These are phyloP conservation scores for Saccharum spontaneum DNA, from an alignment of 176 grass and related monocot genomes.

Conservation along the genomic window DNA sequence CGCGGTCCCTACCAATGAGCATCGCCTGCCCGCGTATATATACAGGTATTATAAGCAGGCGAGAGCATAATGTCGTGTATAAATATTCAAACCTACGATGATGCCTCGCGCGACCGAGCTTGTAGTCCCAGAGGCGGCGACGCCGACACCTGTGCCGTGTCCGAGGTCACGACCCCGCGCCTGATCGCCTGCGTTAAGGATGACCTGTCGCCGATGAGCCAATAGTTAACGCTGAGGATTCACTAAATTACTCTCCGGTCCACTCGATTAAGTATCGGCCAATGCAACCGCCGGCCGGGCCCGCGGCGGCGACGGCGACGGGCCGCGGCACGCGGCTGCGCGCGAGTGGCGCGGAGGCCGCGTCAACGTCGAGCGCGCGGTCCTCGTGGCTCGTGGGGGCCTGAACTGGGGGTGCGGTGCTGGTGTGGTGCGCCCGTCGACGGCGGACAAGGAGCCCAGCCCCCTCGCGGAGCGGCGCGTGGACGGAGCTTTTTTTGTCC, in stretches of 20 bases:
- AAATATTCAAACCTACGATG: background rate
- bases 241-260: background rate
- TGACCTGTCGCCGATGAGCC: conserved; percentile 14
- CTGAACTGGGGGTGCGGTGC: background rate
- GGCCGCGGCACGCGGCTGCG: conserved; percentile 23
- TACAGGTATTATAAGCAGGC: background rate
- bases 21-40: background rate
- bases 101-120: conserved; percentile 11
- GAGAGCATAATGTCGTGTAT: background rate
- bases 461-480: conserved; percentile 13
- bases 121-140: background rate
- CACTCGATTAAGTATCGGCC: background rate
- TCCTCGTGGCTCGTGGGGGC: background rate
- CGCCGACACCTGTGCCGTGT: conserved; percentile 10
- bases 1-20: background rate
- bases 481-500: background rate
- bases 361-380: conserved; percentile 24
- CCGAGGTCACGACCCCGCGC: background rate
- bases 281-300: background rate
- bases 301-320: conserved; percentile 12
- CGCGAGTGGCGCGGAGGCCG: conserved; percentile 6
- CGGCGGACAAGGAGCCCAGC: background rate
- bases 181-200: background rate
- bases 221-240: background rate
- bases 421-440: conserved; percentile 26